phyloP scores from a whole-genome alignment of 164 flowering plant genomes.

The Cinnamomum micranthum region DNA sequence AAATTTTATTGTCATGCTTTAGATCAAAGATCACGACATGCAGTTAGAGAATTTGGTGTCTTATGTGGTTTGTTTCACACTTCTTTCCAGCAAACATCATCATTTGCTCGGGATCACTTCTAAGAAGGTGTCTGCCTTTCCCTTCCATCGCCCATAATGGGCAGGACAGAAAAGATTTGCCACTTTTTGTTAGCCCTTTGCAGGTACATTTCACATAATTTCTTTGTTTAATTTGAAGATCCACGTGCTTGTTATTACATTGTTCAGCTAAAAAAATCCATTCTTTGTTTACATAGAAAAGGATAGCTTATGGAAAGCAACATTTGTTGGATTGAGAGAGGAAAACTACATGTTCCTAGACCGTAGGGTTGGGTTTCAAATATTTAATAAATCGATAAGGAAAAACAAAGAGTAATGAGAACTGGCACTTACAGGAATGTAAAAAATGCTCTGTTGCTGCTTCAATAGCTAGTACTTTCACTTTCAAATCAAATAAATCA shows the following conservation, averaged over 20 bases:
- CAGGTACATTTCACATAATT: constrained; percentile 50
- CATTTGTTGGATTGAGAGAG: not conserved
- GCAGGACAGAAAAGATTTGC: constrained; percentile 16
- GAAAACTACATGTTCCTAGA: not conserved
- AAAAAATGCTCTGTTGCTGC: too few species aligned
- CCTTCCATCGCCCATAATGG: constrained; percentile 28
- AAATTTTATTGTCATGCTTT: too few species aligned
- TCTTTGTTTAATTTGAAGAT: not conserved
- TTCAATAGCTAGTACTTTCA: too few species aligned
- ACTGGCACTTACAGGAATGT: too few species aligned
- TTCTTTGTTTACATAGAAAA: not conserved
- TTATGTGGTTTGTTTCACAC: not conserved
- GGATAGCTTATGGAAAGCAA: not conserved
- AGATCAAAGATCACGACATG: too few species aligned
- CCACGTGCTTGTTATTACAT: not conserved
- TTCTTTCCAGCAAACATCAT: constrained; percentile 62
- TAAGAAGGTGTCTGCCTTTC: constrained; percentile 56
- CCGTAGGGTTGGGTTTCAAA: not conserved
- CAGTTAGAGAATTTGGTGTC: not conserved
- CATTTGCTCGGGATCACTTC: constrained; percentile 62
- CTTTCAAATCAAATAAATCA: too few species aligned
- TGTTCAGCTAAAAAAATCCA: not conserved
- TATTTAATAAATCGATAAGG: too few species aligned
- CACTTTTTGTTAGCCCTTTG: constrained; percentile 50
- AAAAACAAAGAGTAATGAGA: too few species aligned